phyloP scores from a whole-genome alignment of 2,329 filamentous ascomycete genomes.

The Aspergillus eucalypticola region DNA sequence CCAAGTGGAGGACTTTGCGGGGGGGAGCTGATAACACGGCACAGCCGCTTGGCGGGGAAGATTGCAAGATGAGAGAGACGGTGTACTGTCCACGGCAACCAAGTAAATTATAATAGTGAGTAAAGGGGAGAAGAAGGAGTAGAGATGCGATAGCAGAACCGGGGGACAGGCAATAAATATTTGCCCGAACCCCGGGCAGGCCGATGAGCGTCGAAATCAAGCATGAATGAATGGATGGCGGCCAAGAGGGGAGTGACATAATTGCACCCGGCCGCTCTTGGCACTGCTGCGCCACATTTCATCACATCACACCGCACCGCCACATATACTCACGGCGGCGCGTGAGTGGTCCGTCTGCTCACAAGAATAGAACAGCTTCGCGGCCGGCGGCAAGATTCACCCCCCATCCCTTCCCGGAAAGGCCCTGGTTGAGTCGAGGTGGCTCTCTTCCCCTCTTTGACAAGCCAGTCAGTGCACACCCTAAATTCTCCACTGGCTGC shows the following conservation, averaged over 20 bases:
- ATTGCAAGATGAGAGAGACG: neutral
- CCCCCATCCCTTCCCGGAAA: neutral
- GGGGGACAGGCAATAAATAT: conserved; percentile 7
- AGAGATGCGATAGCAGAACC: conserved; percentile 6
- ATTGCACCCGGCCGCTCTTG: conserved; percentile 10
- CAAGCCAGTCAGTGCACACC: neutral
- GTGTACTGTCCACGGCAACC: neutral
- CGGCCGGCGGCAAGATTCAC: neutral
- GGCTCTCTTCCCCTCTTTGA: neutral
- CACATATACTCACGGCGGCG: conserved; percentile 16
- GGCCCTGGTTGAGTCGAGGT: conserved; percentile 72
- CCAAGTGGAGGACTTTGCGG: neutral
- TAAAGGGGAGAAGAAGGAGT: conserved; percentile 7
- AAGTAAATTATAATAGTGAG: neutral
- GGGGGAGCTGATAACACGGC: conserved; percentile 8
- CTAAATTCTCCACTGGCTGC: neutral
- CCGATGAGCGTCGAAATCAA: neutral
- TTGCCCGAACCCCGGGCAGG: neutral
- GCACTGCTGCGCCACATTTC: conserved; percentile 28
- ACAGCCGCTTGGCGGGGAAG: neutral
- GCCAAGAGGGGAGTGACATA: conserved; percentile 13
- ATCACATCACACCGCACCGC: conserved; percentile 22
- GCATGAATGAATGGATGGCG: neutral
- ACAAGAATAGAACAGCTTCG: conserved; percentile 10
- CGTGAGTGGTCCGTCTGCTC: conserved; percentile 11